phyloP scores from a whole-genome alignment of 805 yeast genomes.

The Candida nitratophila region DNA sequence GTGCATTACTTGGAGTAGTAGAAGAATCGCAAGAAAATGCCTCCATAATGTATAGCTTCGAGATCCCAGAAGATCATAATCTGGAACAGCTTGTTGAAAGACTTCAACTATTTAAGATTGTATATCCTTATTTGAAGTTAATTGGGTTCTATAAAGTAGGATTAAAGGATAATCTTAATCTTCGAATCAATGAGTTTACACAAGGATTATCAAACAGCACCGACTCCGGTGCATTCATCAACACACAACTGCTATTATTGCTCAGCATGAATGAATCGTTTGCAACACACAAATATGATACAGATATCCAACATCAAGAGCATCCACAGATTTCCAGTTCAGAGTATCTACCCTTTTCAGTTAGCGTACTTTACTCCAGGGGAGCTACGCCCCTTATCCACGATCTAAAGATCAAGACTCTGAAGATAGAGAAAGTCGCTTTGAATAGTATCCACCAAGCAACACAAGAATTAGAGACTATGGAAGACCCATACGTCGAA shows the following conservation, averaged over 20 bases:
- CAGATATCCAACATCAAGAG: too few relatives aligned
- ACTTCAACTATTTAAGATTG: not conserved
- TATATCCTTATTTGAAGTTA: not conserved
- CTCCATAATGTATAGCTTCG: not conserved
- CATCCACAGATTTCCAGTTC: not conserved
- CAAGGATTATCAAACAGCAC: too few relatives aligned
- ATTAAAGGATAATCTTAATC: too few relatives aligned
- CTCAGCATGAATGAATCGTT: not conserved
- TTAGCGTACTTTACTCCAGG: not conserved
- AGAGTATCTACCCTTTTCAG: not conserved
- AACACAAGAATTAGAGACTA: not conserved
- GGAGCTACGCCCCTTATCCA: not conserved
- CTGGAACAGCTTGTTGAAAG: not conserved
- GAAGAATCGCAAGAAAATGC: not conserved
- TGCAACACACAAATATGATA: not conserved
- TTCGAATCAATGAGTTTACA: too few relatives aligned
- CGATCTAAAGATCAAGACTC: not conserved
- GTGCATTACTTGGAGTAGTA: not conserved
- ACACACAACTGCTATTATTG: not conserved
- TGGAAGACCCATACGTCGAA: not conserved
- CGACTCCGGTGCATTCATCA: too few relatives aligned
- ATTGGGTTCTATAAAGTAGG: not conserved
- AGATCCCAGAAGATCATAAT: not conserved
- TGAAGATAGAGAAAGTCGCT: not conserved
- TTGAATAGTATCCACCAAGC: not conserved